phyloP scores from a whole-genome alignment of 192 early-diverging fungal species.

The Phycomyces blakesleeanus region DNA sequence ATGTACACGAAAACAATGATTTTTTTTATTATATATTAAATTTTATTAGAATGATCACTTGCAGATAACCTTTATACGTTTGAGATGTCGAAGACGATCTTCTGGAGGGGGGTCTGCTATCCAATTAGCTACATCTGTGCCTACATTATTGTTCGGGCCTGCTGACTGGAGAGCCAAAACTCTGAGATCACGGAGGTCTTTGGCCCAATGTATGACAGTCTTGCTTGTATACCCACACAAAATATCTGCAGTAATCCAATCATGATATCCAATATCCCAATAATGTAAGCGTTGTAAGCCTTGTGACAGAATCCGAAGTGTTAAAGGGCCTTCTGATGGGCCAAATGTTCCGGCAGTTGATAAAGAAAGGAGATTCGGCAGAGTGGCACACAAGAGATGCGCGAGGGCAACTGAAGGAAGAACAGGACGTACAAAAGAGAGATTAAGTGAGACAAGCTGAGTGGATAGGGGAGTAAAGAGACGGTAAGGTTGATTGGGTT shows the following conservation, averaged over 20 bases:
- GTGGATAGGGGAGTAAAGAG: conserved; percentile 2
- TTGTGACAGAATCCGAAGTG: conserved; percentile 14
- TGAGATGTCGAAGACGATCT: neutral
- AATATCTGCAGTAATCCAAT: conserved; percentile 16
- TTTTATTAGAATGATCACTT: neutral
- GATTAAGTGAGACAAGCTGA: conserved; percentile 5
- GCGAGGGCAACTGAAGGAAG: conserved; percentile 7
- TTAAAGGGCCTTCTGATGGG: conserved; percentile 2
- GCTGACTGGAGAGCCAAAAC: neutral
- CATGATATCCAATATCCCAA: conserved; percentile 29
- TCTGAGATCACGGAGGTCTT: conserved; percentile 1
- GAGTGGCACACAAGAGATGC: conserved; percentile 11
- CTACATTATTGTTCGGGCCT: neutral
- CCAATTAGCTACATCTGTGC: neutral
- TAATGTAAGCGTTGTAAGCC: conserved; percentile 8
- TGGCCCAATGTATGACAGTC: neutral
- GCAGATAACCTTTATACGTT: neutral
- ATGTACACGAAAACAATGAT: too few relatives aligned
- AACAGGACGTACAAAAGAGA: conserved; percentile 19
- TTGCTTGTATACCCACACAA: conserved; percentile 1
- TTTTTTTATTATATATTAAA: too few relatives aligned
- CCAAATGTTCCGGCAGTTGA: conserved; percentile 9
- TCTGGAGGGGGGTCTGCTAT: neutral
- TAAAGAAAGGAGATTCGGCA: conserved; percentile 14
- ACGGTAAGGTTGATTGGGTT: neutral